phyloP scores from a whole-genome alignment of 495 filamentous ascomycete species.

The Collariella sp. region DNA sequence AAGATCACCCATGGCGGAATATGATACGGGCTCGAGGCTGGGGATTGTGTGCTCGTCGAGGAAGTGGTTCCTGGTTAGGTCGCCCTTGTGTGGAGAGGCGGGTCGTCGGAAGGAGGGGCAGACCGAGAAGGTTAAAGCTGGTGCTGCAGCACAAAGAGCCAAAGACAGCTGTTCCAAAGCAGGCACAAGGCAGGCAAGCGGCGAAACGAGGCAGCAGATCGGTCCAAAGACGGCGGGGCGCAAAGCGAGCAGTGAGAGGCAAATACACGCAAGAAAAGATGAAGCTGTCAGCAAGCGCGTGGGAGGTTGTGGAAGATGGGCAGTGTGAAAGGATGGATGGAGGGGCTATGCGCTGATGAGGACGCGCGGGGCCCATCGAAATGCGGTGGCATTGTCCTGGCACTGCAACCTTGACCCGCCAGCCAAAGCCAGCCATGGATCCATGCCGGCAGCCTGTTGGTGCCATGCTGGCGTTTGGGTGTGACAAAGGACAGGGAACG shows the following conservation, averaged over 20 bases:
- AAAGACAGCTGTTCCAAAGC: too few species aligned
- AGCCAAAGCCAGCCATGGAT: too few species aligned
- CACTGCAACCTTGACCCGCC: not conserved
- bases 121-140: too few species aligned
- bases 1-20: constrained; percentile 58
- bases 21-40: not conserved
- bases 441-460: not conserved
- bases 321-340: constrained; percentile 12
- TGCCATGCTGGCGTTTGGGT: constrained; percentile 1
- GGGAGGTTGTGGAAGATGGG: not conserved
- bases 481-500: constrained; percentile 14
- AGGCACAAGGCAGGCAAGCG: too few species aligned
- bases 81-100: not conserved
- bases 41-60: not conserved
- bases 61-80: not conserved
- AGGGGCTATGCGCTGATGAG: constrained; percentile 13
- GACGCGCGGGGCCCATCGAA: constrained; percentile 3
- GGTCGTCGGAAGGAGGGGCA: not conserved
- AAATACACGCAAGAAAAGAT: not conserved
- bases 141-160: too few species aligned
- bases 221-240: too few species aligned
- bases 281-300: not conserved
- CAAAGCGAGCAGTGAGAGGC: not conserved
- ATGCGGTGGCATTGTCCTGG: not conserved
- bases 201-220: too few species aligned